Evolutionary conservation across 2,329 filamentous ascomycete species (phyloP), one percentile per base, ranked within the genome.

Genomic region (Curvularia hawaiiensis): DNA sequence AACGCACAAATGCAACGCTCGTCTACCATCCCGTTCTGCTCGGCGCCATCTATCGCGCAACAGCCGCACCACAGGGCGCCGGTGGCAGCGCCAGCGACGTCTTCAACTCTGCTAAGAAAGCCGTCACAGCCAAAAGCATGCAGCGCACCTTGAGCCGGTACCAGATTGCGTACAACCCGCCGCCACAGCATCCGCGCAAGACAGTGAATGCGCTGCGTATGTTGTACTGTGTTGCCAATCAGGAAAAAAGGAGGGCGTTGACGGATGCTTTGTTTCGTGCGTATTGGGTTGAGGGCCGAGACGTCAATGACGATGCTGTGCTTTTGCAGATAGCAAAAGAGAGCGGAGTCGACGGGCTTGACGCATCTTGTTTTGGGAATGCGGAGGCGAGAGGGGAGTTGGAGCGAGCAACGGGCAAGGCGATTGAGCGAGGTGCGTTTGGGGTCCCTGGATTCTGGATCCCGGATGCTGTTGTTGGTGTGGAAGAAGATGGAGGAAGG

Each of bases 361-460:
- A 54, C 5, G 40, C 51, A 9, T 28, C 39, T 1, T 60, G 57
- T 9, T 73, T 75, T 35, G 50, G 30, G 0, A 52, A 72, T 50
- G 50, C 40, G 0, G 20, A 45, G 10, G 70, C 73, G 9, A 62
- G 72, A n/a, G 60, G 61, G 35, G 62, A 62, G 28, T 40, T 76
- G 4, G 68, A 72, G 39, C 52, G 20, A 4, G 64, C 70, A 1
- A 75, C 73, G 0, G 63, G 58, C 0, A 60, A 71, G 31, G 70
- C 71, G 1, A 72, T 76, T 44, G 55, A 67, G 11, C 50, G 72
- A n/a, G 73, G 73, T 5, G 72, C 71, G 10, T 74, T 74, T 46
- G 73, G 73, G 10, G 73, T 76, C 0, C 73, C 73, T 3, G 69
- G 68, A 0, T 76, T 76, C 26, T 76, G 72, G 72, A 65, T 76